These are phyloP conservation scores for Astrothelium macrocarpum DNA, from an alignment of 495 filamentous ascomycete genomes.

Conservation along the genomic window DNA sequence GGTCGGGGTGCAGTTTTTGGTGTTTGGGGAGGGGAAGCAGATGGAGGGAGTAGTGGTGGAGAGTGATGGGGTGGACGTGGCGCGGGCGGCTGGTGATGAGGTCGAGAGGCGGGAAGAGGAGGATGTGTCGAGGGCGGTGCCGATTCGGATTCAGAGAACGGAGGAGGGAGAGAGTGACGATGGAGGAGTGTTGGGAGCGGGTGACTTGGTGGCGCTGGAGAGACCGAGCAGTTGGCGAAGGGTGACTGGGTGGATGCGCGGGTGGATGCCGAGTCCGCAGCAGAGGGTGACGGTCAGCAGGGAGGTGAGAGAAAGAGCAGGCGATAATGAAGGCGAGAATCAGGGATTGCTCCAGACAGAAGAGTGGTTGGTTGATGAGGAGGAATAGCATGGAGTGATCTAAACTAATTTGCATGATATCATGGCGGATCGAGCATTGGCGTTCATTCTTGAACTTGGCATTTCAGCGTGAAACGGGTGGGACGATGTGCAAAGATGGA, in stretches of 20 bases:
- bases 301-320: not conserved
- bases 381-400: not conserved
- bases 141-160: not conserved
- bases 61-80: conserved; percentile 29
- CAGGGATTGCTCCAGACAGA: not conserved
- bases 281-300: not conserved
- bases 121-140: not conserved
- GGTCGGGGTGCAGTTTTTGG: conserved; percentile 56
- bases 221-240: conserved; percentile 37
- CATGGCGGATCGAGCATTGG: not conserved
- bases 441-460: too few species aligned
- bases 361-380: not conserved
- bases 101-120: conserved; percentile 27
- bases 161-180: conserved; percentile 28
- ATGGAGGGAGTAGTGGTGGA: conserved; percentile 15
- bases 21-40: conserved; percentile 41
- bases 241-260: conserved; percentile 59
- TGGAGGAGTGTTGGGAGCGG: conserved; percentile 27
- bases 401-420: not conserved
- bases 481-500: too few species aligned
- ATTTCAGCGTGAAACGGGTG: too few species aligned
- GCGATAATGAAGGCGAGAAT: not conserved
- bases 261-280: conserved; percentile 46
- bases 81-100: conserved; percentile 27
- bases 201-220: not conserved